These are phyloP conservation scores for Pelagophyceae sp. DNA, from an alignment of 352 stramenopile genomes.

Conservation along the genomic window DNA sequence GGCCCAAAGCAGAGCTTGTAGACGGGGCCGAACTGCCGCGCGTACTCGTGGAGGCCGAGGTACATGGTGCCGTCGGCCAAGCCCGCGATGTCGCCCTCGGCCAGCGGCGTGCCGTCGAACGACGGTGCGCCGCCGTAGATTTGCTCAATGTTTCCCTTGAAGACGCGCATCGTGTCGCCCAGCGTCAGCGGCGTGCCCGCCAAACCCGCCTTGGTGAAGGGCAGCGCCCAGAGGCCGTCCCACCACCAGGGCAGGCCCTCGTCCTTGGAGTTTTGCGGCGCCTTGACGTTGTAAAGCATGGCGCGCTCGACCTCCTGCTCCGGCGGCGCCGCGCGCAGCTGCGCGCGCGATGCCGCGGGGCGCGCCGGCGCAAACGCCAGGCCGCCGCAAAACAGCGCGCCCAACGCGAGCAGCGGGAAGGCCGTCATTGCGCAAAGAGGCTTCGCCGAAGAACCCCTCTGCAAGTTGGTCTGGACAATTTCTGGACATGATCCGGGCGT, in stretches of 20 bases:
- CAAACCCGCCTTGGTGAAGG: constrained; percentile 45
- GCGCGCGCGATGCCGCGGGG: no score
- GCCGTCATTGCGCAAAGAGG: no score
- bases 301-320: neutral
- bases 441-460: no score
- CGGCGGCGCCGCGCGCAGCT: neutral
- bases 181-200: constrained; percentile 50
- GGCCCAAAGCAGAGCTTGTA: constrained; percentile 74
- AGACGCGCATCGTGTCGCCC: constrained; percentile 55
- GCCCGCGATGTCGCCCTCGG: constrained; percentile 58
- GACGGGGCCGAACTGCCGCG: constrained; percentile 48
- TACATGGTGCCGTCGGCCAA: constrained; percentile 66
- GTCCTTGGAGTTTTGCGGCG: neutral
- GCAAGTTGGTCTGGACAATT: no score
- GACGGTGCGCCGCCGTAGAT: constrained; percentile 63
- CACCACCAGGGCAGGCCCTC: constrained; percentile 52
- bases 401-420: no score
- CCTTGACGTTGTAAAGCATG: constrained; percentile 17
- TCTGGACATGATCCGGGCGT: no score
- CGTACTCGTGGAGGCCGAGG: constrained; percentile 60
- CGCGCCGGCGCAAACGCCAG: no score
- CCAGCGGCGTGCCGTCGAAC: constrained; percentile 57
- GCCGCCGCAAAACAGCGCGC: no score
- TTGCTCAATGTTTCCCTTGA: constrained; percentile 68
- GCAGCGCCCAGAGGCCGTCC: constrained; percentile 59